Base-by-base conservation (phyloP, 495 filamentous ascomycete species). In the Penicillium pancosmium region DNA sequence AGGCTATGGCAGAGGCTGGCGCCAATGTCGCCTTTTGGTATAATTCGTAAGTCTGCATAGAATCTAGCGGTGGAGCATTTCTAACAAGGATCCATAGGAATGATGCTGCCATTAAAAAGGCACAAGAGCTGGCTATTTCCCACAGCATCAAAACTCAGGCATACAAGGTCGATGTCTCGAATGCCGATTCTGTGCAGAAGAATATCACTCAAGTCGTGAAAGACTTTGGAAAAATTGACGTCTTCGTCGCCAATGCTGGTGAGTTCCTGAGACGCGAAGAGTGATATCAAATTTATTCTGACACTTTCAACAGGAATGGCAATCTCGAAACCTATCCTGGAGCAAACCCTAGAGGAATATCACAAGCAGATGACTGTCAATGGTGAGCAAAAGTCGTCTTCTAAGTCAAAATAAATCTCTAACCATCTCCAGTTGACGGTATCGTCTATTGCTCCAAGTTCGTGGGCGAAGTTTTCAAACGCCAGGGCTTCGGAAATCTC, bases 401-500 rank as follows among this genome's bases (percentile, higher is more conserved):
- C 6, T 12, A 13, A 5, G 4, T 44, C 23, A 8, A 19, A 35
- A 31, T 16, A 25, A 31, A 0, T 12, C n/a, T 15, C 43, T 35
- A 50, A 50, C 11, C 2, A 34, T n/a, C 16, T 15, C 3, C 27
- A 73, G 69, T 76, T 21, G 73, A 76, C 43, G 73, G 73, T 10
- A 67, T 74, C 16, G 61, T 74, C 18, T 67, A 66, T 54, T 73
- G 66, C 35, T 54, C 72, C 36, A 74, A 74, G 40, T 73, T 64
- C 51, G 75, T 68, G 35, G 80, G 80, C 41, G 67, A 90, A 65
- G 88, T 93, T 79, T 82, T 90, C 63, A 71, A 79, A 10, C 63
- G 64, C 49, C 73, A 80, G 36, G 68, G 70, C 36, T 68, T 63
- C 63, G 90, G 89, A 4, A 90, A 86, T 59, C 79, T 93, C 46